Base-by-base conservation (phyloP, 164 flowering plant species). In the Stephania yunnanensis region DNA sequence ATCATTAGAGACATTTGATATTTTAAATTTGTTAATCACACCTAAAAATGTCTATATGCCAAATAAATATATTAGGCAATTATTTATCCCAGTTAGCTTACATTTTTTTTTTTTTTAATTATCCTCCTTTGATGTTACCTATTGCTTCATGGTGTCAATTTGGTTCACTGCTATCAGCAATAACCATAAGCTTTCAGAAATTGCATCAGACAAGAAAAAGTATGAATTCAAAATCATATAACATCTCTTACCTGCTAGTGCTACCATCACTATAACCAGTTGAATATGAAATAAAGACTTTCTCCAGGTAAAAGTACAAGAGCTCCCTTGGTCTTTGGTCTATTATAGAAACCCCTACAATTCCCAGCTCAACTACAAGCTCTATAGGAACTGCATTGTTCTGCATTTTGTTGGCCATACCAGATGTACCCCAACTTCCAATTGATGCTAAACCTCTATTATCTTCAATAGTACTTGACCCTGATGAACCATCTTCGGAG, bases 251-350 rank as follows among this genome's bases (percentile, higher is more conserved):
- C 99, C 98, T 90, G 91, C 87, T 92, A 46, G 97, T 88, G 19
- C 85, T 86, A 71, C 98, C 98, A 71, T 89, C 86, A 83, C 90
- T 97, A 82, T 87, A 93, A 50, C 99, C 97, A 76, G 95, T 87
- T 12, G 91, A 89, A 85, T 89, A 95, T 78, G 97, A 90, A 65
- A 91, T 72, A 80, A 84, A 91, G 20, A 95, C 93, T 70, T 91
- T 87, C 80, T 95, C 97, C 82, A 95, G 75, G 78, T 92, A 90
- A 69, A 95, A 73, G 80, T 90, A 95, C 66, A 84, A 86, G 46
- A 93, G 87, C 84, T 95, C 99, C 78, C 87, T 92, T 73, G 99
- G 99, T 71, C 84, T 85, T 71, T 92, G 98, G 85, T 95, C 98
- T 44, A 92, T 81, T 69, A 95, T 72, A 76, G 98, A 95, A 80